A percentile compares a stretch with the other conserved stretches of the same genome.
phyloP scores from a whole-genome alignment of 495 filamentous ascomycete genomes.

The Aspergillus homomorphus region DNA sequence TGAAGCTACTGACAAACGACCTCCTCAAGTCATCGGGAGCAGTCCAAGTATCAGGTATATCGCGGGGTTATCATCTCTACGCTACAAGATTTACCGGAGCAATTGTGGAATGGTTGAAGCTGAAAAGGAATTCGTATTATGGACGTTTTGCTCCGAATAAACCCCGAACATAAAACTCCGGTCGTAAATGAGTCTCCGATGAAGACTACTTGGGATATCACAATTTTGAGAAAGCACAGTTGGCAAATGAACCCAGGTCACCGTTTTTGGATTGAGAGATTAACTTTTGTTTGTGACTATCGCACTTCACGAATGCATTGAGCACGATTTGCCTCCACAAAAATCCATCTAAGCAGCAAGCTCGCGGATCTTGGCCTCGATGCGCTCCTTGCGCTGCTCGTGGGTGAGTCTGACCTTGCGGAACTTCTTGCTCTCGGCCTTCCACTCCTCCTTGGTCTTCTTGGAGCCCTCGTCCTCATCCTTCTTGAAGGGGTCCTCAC shows the following conservation, averaged over 20 bases:
- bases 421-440: constrained; percentile 92
- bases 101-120: neutral
- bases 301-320: constrained; percentile 25
- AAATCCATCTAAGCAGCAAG: constrained; percentile 40
- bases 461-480: constrained; percentile 70
- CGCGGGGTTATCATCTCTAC: neutral
- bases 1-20: too few relatives aligned
- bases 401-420: constrained; percentile 69
- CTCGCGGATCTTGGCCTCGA: constrained; percentile 85
- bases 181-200: neutral
- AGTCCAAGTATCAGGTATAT: too few relatives aligned
- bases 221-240: neutral
- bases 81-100: neutral
- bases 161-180: constrained; percentile 9
- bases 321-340: constrained; percentile 22
- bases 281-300: constrained; percentile 23
- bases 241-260: neutral
- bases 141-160: constrained; percentile 12
- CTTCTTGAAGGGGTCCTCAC: constrained; percentile 97
- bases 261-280: neutral
- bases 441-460: constrained; percentile 97
- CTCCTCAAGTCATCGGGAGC: too few relatives aligned
- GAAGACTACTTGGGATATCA: neutral
- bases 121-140: neutral
- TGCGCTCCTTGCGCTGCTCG: constrained; percentile 71